Percentiles rank a stretch among this genome's conserved stretches.
phyloP scores from a whole-genome alignment of 2,329 filamentous ascomycete species.

The Aspergillus fructus region DNA sequence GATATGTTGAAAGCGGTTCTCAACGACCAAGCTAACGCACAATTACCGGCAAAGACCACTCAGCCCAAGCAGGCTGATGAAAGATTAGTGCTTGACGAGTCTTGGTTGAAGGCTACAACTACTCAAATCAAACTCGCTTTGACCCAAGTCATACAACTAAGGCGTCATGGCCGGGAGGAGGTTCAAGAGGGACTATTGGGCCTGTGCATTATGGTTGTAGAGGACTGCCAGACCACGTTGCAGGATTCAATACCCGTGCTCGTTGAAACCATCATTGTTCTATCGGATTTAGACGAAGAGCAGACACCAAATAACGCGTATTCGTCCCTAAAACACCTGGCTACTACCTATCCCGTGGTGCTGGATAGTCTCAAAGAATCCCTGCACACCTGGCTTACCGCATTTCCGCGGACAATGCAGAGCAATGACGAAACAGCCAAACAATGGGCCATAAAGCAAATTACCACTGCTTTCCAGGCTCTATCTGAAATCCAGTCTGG shows the following conservation, averaged over 20 bases:
- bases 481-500: slow-evolving; percentile 60
- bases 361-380: slow-evolving; percentile 66
- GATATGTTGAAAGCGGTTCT: slow-evolving; percentile 46
- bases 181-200: slow-evolving; percentile 67
- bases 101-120: slow-evolving; percentile 79
- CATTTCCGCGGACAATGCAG: slow-evolving; percentile 80
- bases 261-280: slow-evolving; percentile 75
- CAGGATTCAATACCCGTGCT: slow-evolving; percentile 68
- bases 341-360: slow-evolving; percentile 62
- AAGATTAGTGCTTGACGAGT: slow-evolving; percentile 44
- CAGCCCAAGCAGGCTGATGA: slow-evolving; percentile 29
- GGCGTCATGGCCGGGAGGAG: slow-evolving; percentile 66
- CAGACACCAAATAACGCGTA: slow-evolving; percentile 38
- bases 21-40: slow-evolving; percentile 41
- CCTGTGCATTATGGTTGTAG: slow-evolving; percentile 72
- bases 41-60: slow-evolving; percentile 18
- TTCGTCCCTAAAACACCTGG: slow-evolving; percentile 57
- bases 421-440: slow-evolving; percentile 78
- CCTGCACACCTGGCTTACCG: slow-evolving; percentile 77
- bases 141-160: slow-evolving; percentile 72
- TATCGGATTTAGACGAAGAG: slow-evolving; percentile 55
- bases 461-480: slow-evolving; percentile 71
- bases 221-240: slow-evolving; percentile 75
- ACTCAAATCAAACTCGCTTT: slow-evolving; percentile 82
- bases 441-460: slow-evolving; percentile 67